Percentiles rank a stretch among this genome's conserved stretches.
These are phyloP conservation scores for Ganoderma multipileum DNA, from an alignment of 1,284 basidiomycete genomes.

Conservation along the genomic window DNA sequence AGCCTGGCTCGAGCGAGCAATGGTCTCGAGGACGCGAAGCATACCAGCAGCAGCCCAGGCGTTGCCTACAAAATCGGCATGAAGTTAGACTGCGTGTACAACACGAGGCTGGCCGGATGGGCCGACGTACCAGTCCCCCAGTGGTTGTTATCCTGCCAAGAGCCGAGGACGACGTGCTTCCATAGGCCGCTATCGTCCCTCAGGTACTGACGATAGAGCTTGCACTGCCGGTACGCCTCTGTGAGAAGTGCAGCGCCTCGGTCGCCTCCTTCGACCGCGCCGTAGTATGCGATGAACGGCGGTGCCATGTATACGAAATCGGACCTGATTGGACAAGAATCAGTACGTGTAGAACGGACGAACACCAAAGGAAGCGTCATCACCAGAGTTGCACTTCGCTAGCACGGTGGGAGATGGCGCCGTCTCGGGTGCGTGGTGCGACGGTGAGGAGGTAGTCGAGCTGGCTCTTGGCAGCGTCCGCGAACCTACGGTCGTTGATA, in stretches of 20 bases:
- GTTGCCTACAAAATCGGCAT: slow-evolving; percentile 51
- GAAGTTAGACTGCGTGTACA: neutral
- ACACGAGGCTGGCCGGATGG: neutral
- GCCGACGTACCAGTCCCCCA: slow-evolving; percentile 56
- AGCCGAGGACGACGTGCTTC: slow-evolving; percentile 59
- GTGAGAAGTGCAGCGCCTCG: slow-evolving; percentile 54
- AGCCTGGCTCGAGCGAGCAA: slow-evolving; percentile 54
- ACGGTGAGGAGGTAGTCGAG: slow-evolving; percentile 64
- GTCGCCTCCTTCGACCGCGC: slow-evolving; percentile 52
- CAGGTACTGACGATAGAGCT: slow-evolving; percentile 64
- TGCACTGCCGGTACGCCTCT: slow-evolving; percentile 70
- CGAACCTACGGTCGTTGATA: slow-evolving; percentile 48
- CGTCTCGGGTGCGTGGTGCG: slow-evolving; percentile 60
- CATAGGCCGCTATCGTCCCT: slow-evolving; percentile 54
- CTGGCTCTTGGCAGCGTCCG: slow-evolving; percentile 58
- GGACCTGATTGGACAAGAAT: slow-evolving; percentile 43
- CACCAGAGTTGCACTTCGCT: slow-evolving; percentile 63
- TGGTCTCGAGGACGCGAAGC: slow-evolving; percentile 64
- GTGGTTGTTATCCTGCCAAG: slow-evolving; percentile 53
- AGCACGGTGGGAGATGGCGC: slow-evolving; percentile 72
- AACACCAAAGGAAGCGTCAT: slow-evolving; percentile 12
- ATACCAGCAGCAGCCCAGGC: slow-evolving; percentile 76
- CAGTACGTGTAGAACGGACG: neutral
- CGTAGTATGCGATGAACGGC: slow-evolving; percentile 83
- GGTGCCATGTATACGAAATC: slow-evolving; percentile 79